Percentiles rank a stretch among this genome's conserved stretches.
These are phyloP conservation scores for Cryptosporidium ubiquitum DNA, from an alignment of 169 alveolate genomes.

Conservation along the genomic window DNA sequence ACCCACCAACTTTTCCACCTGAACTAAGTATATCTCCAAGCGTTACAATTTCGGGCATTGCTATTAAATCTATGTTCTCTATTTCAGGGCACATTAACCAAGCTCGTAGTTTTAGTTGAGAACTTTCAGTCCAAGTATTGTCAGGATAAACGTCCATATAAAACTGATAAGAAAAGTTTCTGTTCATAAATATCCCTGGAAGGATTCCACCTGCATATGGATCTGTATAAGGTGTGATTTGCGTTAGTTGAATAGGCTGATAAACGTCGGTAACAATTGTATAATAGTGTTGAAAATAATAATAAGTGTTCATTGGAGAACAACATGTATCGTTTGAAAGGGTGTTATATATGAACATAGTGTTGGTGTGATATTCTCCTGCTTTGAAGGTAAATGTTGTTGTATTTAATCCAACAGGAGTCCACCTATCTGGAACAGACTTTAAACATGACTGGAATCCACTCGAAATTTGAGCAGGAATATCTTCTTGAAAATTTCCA, in stretches of 20 bases:
- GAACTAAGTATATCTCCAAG: slow-evolving; percentile 9
- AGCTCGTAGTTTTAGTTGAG: slow-evolving; percentile 4
- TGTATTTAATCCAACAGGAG: slow-evolving; percentile 60
- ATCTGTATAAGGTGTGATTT: slow-evolving; percentile 62
- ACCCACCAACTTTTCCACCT: slow-evolving; percentile 68
- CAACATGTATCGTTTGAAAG: slow-evolving; percentile 70
- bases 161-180: slow-evolving; percentile 64
- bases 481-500: not conserved
- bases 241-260: slow-evolving; percentile 67
- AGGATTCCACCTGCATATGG: slow-evolving; percentile 64
- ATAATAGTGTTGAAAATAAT: slow-evolving; percentile 40
- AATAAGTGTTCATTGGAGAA: slow-evolving; percentile 62
- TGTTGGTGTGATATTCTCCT: slow-evolving; percentile 30
- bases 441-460: slow-evolving; percentile 56
- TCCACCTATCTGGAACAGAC: slow-evolving; percentile 46
- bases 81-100: slow-evolving; percentile 70
- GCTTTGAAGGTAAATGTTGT: slow-evolving; percentile 20
- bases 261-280: slow-evolving; percentile 54
- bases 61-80: slow-evolving; percentile 22
- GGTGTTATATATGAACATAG: slow-evolving; percentile 49
- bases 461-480: slow-evolving; percentile 22
- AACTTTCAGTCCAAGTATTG: slow-evolving; percentile 36
- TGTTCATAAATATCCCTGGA: slow-evolving; percentile 73
- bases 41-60: slow-evolving; percentile 23
- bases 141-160: slow-evolving; percentile 55